Percentiles rank a stretch among this genome's conserved stretches.
These are phyloP conservation scores for Glomus cerebriforme DNA, from an alignment of 192 early-diverging fungal genomes.

Conservation along the genomic window DNA sequence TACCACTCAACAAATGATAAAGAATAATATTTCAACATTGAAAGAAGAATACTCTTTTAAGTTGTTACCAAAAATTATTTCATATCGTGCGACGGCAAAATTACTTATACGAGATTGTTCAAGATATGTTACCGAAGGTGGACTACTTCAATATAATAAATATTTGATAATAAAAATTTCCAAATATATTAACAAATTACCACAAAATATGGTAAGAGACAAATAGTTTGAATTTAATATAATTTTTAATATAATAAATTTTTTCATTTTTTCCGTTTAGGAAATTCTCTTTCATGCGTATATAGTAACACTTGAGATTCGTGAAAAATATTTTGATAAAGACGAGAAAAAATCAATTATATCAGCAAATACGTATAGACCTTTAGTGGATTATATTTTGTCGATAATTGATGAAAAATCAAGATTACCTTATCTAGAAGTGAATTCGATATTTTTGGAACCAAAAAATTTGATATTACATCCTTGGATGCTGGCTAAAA, in stretches of 20 bases:
- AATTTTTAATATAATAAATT: not conserved
- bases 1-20: not conserved
- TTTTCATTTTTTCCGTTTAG: not conserved
- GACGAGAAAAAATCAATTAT: not conserved
- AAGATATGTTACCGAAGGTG: not conserved
- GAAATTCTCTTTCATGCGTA: constrained; percentile 10
- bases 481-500: constrained; percentile 20
- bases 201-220: not conserved
- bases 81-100: not conserved
- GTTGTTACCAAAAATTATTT: not conserved
- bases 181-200: not conserved
- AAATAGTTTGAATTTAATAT: not conserved
- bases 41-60: constrained; percentile 6
- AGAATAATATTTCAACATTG: not conserved
- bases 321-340: not conserved
- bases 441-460: not conserved
- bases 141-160: not conserved
- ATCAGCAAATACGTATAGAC: not conserved
- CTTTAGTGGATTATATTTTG: constrained; percentile 7
- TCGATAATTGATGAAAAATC: not conserved
- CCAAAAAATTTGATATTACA: constrained; percentile 4
- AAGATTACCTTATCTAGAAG: not conserved
- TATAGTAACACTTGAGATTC: not conserved
- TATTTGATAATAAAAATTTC: not conserved
- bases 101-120: not conserved